Evolutionary conservation across 148 eudicot genomes (phyloP), one percentile per base, ranked within the genome.

Genomic region (Cornus suecica): DNA sequence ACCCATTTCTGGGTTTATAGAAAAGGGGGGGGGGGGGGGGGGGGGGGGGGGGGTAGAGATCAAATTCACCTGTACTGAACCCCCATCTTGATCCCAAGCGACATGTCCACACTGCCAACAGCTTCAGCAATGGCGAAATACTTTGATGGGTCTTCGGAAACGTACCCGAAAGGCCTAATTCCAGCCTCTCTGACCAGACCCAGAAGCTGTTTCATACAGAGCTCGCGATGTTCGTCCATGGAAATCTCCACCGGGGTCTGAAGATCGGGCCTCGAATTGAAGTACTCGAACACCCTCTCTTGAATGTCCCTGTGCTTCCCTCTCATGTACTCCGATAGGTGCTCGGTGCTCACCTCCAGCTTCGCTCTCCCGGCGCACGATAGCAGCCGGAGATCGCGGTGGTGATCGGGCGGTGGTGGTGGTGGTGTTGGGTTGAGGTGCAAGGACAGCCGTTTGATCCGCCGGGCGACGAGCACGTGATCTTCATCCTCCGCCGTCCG

Each of bases 91-190:
- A 90, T 88, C 26, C 98, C 98, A 72, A 94, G 87, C 16, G 97
- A 92, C 88, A 94, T 88, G 70, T 92, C 98, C 74, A 92, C 83
- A 58, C 93, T 84, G 2, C 97, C 98, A 74, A 87, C 93, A 32
- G 98, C 98, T 76, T 94, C 97, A 69, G 79, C 73, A 74, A 94
- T 42, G 0, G 97, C 95, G 30, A 91, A 94, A 83, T 92, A 94
- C 92, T 78, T 88, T 1, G 78, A 81, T 2, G 98, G 98, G 41
- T 92, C 94, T 0, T 92, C 95, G 58, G 78, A 77, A 56, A 94
- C 89, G 63, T 84, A 92, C 52, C 71, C 25, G 37, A 94, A 86
- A 0, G 95, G 92, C 29, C 81, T 74, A 74, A 94, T 82, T n/a
- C 90, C 91, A 14, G 89, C 93, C 52, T 92, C 95, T 62, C 85